A percentile compares a stretch with the other conserved stretches of the same genome.
Evolutionary conservation across 345 rosid species (phyloP).

Genomic region (Sisymbrium altissimum): DNA sequence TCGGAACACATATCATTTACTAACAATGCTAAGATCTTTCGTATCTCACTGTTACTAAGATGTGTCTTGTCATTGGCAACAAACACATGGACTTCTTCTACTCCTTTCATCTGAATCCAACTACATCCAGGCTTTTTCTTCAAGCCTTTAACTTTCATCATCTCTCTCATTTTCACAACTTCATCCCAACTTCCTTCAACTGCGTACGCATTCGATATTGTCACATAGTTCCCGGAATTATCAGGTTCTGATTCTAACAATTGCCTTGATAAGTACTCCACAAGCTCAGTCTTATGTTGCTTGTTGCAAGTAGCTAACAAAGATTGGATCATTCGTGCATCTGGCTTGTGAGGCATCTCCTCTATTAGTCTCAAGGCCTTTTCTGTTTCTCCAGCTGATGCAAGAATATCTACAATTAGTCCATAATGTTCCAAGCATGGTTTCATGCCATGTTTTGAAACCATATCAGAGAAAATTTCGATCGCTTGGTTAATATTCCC

Average conservation of each 20-base stretch:
- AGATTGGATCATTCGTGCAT: slow-evolving; percentile 46
- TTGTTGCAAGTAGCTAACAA: slow-evolving; percentile 44
- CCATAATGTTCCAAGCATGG: slow-evolving; percentile 58
- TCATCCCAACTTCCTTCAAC: slow-evolving; percentile 48
- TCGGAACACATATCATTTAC: slow-evolving; percentile 24
- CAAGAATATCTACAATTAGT: slow-evolving; percentile 44
- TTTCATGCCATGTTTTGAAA: slow-evolving; percentile 25
- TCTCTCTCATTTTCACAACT: slow-evolving; percentile 42
- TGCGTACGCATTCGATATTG: slow-evolving; percentile 55
- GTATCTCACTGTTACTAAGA: slow-evolving; percentile 30
- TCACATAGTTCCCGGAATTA: slow-evolving; percentile 51
- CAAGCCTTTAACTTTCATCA: slow-evolving; percentile 52
- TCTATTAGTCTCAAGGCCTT: slow-evolving; percentile 38
- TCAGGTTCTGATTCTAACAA: slow-evolving; percentile 42
- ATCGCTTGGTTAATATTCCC: slow-evolving; percentile 43
- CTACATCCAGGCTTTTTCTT: slow-evolving; percentile 58
- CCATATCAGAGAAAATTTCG: slow-evolving; percentile 37
- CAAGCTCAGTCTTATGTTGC: slow-evolving; percentile 35
- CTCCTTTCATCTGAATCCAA: slow-evolving; percentile 46
- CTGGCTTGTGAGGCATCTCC: slow-evolving; percentile 47
- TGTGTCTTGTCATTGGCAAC: slow-evolving; percentile 50
- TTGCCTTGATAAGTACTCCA: slow-evolving; percentile 36
- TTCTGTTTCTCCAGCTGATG: slow-evolving; percentile 39
- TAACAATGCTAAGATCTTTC: slow-evolving; percentile 37
- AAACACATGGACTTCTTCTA: slow-evolving; percentile 42